Conservation (phyloP, 345 rosid genomes). For the Syzygium aromaticum region DNA sequence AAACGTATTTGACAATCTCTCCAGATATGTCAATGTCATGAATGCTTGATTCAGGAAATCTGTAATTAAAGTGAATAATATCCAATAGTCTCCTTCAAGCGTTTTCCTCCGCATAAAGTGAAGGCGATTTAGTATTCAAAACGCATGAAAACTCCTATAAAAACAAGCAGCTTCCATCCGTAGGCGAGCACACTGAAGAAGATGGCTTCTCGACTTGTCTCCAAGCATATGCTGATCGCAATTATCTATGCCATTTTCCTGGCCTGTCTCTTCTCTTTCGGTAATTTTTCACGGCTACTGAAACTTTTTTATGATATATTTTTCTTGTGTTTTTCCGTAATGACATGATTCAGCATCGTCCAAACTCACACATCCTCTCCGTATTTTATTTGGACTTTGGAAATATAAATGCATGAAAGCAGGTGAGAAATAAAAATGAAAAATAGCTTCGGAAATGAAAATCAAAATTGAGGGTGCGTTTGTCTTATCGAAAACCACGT, state of each 20-base stretch:
- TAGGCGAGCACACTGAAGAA: background rate
- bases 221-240: background rate
- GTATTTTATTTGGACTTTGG: background rate
- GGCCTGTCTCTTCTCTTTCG: background rate
- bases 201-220: background rate
- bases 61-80: too few relatives aligned
- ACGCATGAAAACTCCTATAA: background rate
- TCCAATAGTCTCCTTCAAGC: background rate
- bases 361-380: background rate
- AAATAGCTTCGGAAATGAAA: background rate
- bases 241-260: background rate
- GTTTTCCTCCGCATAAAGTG: background rate
- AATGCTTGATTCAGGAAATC: background rate
- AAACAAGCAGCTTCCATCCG: background rate
- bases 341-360: background rate
- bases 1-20: background rate
- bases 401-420: background rate
- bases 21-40: background rate
- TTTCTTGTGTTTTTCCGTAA: background rate
- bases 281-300: background rate
- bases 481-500: too few relatives aligned
- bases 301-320: too few relatives aligned
- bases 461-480: background rate
- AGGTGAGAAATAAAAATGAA: too few relatives aligned
- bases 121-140: background rate